A percentile compares a stretch with the other conserved stretches of the same genome.
These are phyloP conservation scores for Citrus cavaleriei DNA, from an alignment of 345 rosid genomes.

Conservation along the genomic window DNA sequence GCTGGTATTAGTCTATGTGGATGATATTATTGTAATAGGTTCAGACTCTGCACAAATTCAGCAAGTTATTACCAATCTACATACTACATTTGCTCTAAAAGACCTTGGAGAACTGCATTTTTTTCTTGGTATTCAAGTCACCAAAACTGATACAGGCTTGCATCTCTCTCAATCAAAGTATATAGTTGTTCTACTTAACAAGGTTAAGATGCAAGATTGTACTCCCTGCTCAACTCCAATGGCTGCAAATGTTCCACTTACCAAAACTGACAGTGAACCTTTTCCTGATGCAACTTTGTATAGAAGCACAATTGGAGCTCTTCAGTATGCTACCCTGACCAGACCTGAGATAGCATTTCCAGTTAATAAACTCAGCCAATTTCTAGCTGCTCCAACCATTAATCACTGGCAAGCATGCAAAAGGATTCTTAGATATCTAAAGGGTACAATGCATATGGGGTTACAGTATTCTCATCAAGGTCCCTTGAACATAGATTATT, in stretches of 20 bases:
- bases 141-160: too few species aligned
- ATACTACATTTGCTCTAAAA: too few species aligned
- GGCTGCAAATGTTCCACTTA: accelerated
- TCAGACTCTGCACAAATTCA: too few species aligned
- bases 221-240: neutral
- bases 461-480: too few species aligned
- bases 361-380: neutral
- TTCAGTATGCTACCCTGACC: neutral
- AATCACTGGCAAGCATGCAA: neutral
- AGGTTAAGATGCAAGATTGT: neutral
- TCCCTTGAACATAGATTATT: too few species aligned
- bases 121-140: neutral
- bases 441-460: too few species aligned
- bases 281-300: neutral
- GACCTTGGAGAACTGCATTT: too few species aligned
- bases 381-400: neutral
- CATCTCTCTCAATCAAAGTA: neutral
- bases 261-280: neutral
- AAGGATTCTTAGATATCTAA: neutral
- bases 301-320: neutral
- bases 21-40: too few species aligned
- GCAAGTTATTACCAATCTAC: too few species aligned
- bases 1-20: too few species aligned
- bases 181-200: neutral
- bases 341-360: neutral